A percentile compares a stretch with the other conserved stretches of the same genome.
Conservation (phyloP, 2,329 filamentous ascomycete genomes). For the Neodidymelliopsis sp. region DNA sequence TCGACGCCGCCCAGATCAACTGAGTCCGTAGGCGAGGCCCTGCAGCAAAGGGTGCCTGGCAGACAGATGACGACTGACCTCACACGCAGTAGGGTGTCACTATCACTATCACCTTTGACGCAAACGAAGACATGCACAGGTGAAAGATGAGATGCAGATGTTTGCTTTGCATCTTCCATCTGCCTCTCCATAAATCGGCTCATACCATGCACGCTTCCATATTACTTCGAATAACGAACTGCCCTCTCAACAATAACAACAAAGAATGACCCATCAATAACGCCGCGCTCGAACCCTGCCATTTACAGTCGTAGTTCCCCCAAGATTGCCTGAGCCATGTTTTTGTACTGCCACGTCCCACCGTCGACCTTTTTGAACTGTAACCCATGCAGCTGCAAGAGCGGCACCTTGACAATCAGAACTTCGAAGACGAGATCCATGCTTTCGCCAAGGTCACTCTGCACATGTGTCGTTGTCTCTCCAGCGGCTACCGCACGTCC, state of each 20-base stretch:
- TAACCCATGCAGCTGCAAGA: constrained; percentile 91
- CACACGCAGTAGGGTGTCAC: not conserved
- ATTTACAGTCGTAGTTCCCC: constrained; percentile 78
- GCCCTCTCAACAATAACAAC: not conserved
- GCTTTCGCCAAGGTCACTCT: constrained; percentile 84
- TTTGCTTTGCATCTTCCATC: too few species aligned
- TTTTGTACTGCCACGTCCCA: constrained; percentile 98
- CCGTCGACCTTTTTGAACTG: constrained; percentile 97
- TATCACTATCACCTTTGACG: not conserved
- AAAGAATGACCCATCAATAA: constrained; percentile 1
- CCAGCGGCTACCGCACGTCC: constrained; percentile 64
- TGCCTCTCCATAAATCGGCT: too few species aligned
- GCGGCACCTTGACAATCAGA: constrained; percentile 94
- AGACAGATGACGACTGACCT: not conserved
- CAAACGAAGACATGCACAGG: too few species aligned
- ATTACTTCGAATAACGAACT: constrained; percentile 6
- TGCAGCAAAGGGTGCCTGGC: constrained; percentile 5
- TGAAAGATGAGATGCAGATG: too few species aligned
- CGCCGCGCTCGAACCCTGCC: constrained; percentile 8
- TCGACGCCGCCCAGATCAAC: constrained; percentile 26
- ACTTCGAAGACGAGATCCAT: constrained; percentile 93
- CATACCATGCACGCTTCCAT: constrained; percentile 8
- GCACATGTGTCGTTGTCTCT: constrained; percentile 90
- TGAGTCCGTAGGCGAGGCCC: constrained; percentile 18
- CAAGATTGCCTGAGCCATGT: constrained; percentile 95